Evolutionary conservation across 495 filamentous ascomycete genomes (phyloP).

Genomic region (Chaetomium tenue): DNA sequence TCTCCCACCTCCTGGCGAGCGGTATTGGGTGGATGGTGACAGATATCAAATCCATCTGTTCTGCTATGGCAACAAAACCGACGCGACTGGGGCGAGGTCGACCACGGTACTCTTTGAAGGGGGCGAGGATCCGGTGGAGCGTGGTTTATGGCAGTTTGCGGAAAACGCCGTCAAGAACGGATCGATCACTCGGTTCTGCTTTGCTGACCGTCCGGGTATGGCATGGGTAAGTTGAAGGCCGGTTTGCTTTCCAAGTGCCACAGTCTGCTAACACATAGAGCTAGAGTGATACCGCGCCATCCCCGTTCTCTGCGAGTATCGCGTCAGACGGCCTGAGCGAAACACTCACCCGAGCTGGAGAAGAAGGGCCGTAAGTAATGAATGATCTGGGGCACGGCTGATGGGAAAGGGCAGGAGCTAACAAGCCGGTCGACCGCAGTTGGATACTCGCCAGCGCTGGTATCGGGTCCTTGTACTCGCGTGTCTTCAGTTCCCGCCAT

Average conservation of each 20-base stretch:
- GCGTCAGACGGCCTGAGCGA: constrained; percentile 81
- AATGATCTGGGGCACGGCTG: not conserved
- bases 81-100: constrained; percentile 47
- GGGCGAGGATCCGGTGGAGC: constrained; percentile 74
- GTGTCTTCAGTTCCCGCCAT: constrained; percentile 84
- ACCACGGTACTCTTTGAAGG: constrained; percentile 82
- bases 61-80: constrained; percentile 68
- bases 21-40: constrained; percentile 73
- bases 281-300: constrained; percentile 81
- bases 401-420: not conserved
- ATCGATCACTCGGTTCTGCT: constrained; percentile 84
- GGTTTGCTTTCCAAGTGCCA: not conserved
- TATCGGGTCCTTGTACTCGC: constrained; percentile 79
- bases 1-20: constrained; percentile 65
- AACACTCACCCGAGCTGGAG: constrained; percentile 73
- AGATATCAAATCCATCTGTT: constrained; percentile 84
- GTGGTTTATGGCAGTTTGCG: constrained; percentile 69
- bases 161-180: constrained; percentile 65
- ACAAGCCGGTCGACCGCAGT: constrained; percentile 3
- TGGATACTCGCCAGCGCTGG: constrained; percentile 69
- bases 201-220: constrained; percentile 88
- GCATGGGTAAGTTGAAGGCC: constrained; percentile 59
- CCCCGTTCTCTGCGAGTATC: constrained; percentile 88
- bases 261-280: constrained; percentile 2
- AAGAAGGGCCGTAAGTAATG: constrained; percentile 61